Conservation (phyloP, 2,329 filamentous ascomycete species). For the Hymenoscyphus repandus region DNA sequence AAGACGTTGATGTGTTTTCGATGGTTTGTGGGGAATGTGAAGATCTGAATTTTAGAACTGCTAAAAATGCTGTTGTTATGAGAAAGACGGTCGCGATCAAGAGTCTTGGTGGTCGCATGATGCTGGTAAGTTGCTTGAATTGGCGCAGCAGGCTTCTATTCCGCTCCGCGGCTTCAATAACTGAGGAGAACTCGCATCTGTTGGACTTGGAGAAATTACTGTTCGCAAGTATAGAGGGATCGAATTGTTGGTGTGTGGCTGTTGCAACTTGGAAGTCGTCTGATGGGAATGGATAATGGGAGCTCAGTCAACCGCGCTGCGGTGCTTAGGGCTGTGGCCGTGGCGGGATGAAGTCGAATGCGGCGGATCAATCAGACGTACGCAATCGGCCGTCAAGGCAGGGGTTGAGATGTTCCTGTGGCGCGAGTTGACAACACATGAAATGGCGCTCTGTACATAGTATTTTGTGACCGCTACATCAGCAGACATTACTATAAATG, state of each 20-base stretch:
- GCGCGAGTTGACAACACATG: neutral
- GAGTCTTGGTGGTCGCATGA: conserved; percentile 32
- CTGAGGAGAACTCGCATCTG: conserved; percentile 20
- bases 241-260: too few species aligned
- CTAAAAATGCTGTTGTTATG: conserved; percentile 27
- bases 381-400: neutral
- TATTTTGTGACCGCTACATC: too few species aligned
- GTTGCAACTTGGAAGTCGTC: neutral
- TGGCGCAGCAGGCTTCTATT: conserved; percentile 20
- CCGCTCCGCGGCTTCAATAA: conserved; percentile 26
- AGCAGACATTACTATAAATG: too few species aligned
- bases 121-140: conserved; percentile 13
- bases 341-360: neutral
- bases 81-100: conserved; percentile 30
- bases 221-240: neutral
- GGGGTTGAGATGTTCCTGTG: neutral
- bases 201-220: neutral
- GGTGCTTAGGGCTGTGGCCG: too few species aligned
- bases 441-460: neutral
- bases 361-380: neutral
- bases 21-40: conserved; percentile 22
- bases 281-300: too few species aligned
- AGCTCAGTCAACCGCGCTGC: too few species aligned
- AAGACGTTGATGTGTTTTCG: conserved; percentile 12
- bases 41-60: conserved; percentile 28